A percentile compares a stretch with the other conserved stretches of the same genome.
These are phyloP conservation scores for Vitis hybrid DNA, from an alignment of 177 flowering plant genomes.

Conservation along the genomic window DNA sequence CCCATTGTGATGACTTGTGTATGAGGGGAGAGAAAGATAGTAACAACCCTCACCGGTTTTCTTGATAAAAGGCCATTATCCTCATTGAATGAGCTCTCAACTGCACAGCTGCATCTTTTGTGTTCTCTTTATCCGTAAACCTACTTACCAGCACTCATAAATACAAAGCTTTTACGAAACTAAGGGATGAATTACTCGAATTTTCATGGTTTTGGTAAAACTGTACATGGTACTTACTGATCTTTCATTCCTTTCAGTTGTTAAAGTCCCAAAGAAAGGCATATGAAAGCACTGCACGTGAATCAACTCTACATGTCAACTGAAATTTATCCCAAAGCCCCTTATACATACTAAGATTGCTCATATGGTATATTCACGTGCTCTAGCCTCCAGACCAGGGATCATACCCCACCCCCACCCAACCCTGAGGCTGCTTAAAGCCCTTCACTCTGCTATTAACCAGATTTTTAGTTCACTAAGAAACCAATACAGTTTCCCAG, in stretches of 20 bases:
- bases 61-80: conserved; percentile 13
- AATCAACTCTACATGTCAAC: no score
- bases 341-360: no score
- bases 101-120: conserved; percentile 20
- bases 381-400: no score
- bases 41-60: conserved; percentile 21
- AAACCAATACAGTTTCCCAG: no score
- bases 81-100: conserved; percentile 43
- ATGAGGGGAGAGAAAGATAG: conserved; percentile 9
- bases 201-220: not conserved
- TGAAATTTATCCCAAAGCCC: no score
- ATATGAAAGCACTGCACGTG: no score
- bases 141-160: conserved; percentile 19
- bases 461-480: no score
- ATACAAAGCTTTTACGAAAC: conserved; percentile 6
- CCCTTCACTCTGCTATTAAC: no score
- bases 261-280: not conserved
- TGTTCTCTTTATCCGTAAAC: conserved; percentile 13
- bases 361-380: no score
- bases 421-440: no score
- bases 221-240: not conserved
- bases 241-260: not conserved
- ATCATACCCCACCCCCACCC: no score
- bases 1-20: conserved; percentile 14
- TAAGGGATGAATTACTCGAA: not conserved